Evolutionary conservation across 1,284 basidiomycete genomes (phyloP).

Genomic region (Apiotrichum sp.): DNA sequence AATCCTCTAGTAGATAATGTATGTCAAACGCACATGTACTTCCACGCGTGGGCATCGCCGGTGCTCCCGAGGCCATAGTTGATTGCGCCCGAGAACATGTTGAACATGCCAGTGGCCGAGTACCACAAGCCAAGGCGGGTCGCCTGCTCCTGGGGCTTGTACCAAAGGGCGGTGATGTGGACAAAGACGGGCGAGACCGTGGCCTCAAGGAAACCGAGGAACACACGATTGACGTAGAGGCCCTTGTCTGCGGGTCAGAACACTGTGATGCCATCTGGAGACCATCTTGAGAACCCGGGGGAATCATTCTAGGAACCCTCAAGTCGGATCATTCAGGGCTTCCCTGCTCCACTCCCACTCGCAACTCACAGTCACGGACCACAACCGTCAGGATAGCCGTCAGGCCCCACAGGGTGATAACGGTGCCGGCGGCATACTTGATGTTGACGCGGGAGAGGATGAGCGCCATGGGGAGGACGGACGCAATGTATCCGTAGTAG

Average conservation of each 20-base stretch:
- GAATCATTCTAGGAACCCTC: too few relatives aligned
- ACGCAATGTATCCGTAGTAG: constrained; percentile 52
- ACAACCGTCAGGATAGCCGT: constrained; percentile 50
- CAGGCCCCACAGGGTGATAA: constrained; percentile 49
- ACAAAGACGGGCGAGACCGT: constrained; percentile 52
- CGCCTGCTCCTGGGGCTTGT: constrained; percentile 48
- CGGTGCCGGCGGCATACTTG: constrained; percentile 35
- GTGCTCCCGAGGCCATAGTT: constrained; percentile 51
- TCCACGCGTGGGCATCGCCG: constrained; percentile 47
- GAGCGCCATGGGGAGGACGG: constrained; percentile 48
- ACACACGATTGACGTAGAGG: constrained; percentile 50
- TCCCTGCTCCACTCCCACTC: too few relatives aligned
- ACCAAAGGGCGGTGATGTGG: constrained; percentile 50
- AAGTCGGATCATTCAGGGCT: too few relatives aligned
- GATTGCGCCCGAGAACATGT: constrained; percentile 49
- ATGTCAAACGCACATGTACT: constrained; percentile 42
- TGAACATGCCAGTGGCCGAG: constrained; percentile 49
- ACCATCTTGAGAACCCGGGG: too few relatives aligned
- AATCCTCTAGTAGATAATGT: too few relatives aligned
- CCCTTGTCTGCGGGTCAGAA: constrained; percentile 33
- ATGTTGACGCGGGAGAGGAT: constrained; percentile 49
- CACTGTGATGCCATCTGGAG: not conserved
- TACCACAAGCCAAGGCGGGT: constrained; percentile 50
- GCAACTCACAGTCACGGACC: constrained; percentile 26
- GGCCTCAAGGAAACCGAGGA: constrained; percentile 48